A percentile compares a stretch with the other conserved stretches of the same genome.
phyloP scores from a whole-genome alignment of 768 basidiomycete species.

The Sistotremastrum suecicum region DNA sequence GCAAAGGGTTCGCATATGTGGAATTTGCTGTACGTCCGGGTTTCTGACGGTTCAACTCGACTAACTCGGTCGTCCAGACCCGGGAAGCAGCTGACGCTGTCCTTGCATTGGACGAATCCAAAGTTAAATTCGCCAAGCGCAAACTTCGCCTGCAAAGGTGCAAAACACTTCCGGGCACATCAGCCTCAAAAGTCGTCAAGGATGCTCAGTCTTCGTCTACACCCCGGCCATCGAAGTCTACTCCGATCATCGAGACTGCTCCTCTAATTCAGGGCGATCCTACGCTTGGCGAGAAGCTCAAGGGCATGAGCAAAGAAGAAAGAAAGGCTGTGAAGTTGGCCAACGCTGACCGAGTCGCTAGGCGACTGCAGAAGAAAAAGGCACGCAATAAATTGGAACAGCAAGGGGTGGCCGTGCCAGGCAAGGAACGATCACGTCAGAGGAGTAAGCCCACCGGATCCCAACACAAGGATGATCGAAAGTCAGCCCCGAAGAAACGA shows the following conservation, averaged over 20 bases:
- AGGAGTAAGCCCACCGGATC: too few species aligned
- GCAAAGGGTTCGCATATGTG: slow-evolving; percentile 92
- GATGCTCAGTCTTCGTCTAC: slow-evolving; percentile 12
- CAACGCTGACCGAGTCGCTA: slow-evolving; percentile 67
- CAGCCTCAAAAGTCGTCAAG: slow-evolving; percentile 10
- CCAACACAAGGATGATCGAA: too few species aligned
- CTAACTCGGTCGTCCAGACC: slow-evolving; percentile 36
- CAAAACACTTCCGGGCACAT: slow-evolving; percentile 47
- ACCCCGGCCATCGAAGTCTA: slow-evolving; percentile 4
- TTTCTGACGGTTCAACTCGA: not conserved
- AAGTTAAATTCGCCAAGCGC: slow-evolving; percentile 86
- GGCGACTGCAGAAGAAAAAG: slow-evolving; percentile 86
- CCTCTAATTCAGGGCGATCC: slow-evolving; percentile 70
- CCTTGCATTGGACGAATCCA: slow-evolving; percentile 59
- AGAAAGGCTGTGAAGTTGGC: slow-evolving; percentile 70
- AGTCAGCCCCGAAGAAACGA: too few species aligned
- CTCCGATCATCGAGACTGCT: slow-evolving; percentile 3
- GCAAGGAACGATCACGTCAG: not conserved
- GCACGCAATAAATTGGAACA: slow-evolving; percentile 39
- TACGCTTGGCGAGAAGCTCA: slow-evolving; percentile 61
- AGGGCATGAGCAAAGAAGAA: slow-evolving; percentile 68
- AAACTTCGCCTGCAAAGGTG: slow-evolving; percentile 85
- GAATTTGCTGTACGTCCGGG: slow-evolving; percentile 56
- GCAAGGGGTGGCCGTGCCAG: slow-evolving; percentile 11
- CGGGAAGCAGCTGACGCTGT: slow-evolving; percentile 87